These are phyloP conservation scores for Thyridium curvatum DNA, from an alignment of 2,329 filamentous ascomycete species.

Conservation along the genomic window DNA sequence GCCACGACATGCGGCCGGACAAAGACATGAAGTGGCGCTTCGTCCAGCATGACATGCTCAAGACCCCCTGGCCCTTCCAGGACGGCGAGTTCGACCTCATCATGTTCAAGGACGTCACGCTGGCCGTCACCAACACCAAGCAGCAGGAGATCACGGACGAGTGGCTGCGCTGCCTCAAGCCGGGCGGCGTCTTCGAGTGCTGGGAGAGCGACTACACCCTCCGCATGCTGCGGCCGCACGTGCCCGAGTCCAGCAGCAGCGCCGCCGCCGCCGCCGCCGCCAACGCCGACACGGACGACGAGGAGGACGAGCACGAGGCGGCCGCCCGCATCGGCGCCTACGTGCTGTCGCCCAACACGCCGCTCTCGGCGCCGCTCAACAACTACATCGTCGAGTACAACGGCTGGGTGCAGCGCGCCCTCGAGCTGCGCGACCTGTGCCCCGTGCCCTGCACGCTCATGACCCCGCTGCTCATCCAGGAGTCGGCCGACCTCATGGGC, in stretches of 20 bases:
- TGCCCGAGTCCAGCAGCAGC: slow-evolving; percentile 45
- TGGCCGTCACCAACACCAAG: slow-evolving; percentile 55
- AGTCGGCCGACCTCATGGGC: slow-evolving; percentile 64
- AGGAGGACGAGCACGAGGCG: slow-evolving; percentile 55
- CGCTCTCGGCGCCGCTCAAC: slow-evolving; percentile 75
- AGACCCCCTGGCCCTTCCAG: slow-evolving; percentile 68
- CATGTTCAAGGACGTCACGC: slow-evolving; percentile 77
- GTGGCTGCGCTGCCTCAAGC: slow-evolving; percentile 67
- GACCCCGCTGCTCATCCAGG: slow-evolving; percentile 71
- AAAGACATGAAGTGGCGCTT: slow-evolving; percentile 84
- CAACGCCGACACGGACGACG: slow-evolving; percentile 27
- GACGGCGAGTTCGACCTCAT: slow-evolving; percentile 80
- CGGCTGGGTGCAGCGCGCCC: slow-evolving; percentile 68
- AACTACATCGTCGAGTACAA: slow-evolving; percentile 80
- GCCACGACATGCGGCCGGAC: slow-evolving; percentile 33
- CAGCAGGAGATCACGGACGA: slow-evolving; percentile 59
- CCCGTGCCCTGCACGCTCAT: slow-evolving; percentile 74
- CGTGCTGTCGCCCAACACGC: slow-evolving; percentile 74
- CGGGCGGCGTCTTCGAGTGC: slow-evolving; percentile 75
- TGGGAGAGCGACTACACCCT: slow-evolving; percentile 87
- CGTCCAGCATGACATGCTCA: slow-evolving; percentile 78
- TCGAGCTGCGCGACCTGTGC: slow-evolving; percentile 64
- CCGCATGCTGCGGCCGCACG: slow-evolving; percentile 75
- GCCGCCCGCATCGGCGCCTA: slow-evolving; percentile 73
- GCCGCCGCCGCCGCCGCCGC: neutral